phyloP scores from a whole-genome alignment of 2,329 filamentous ascomycete species.

The Akanthomyces uredinophilus region DNA sequence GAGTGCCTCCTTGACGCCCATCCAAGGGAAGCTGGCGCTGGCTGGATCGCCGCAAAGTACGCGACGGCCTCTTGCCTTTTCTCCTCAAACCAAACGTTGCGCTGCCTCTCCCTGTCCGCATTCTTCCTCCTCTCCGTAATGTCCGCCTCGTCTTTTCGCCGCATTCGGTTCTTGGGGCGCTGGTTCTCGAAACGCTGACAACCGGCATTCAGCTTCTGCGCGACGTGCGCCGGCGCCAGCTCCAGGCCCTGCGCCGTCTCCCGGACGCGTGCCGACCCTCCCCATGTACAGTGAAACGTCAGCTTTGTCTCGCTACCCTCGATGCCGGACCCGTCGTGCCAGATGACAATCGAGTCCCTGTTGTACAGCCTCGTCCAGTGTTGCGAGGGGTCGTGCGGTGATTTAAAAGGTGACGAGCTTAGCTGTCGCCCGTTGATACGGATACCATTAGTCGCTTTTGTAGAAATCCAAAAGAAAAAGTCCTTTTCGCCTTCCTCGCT shows the following conservation, averaged over 20 bases:
- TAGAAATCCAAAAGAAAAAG: slow-evolving; percentile 69
- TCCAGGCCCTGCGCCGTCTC: slow-evolving; percentile 25
- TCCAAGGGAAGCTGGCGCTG: background rate
- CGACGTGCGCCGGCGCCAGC: slow-evolving; percentile 34
- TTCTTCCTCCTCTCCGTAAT: slow-evolving; percentile 16
- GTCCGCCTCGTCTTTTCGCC: slow-evolving; percentile 42
- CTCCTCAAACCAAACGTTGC: slow-evolving; percentile 45
- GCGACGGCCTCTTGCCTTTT: slow-evolving; percentile 42
- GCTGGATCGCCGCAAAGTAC: slow-evolving; percentile 30
- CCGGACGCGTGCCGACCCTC: slow-evolving; percentile 42
- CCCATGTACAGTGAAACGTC: slow-evolving; percentile 51
- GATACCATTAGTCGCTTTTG: slow-evolving; percentile 72
- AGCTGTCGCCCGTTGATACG: slow-evolving; percentile 69
- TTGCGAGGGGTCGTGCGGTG: slow-evolving; percentile 49
- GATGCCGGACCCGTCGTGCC: slow-evolving; percentile 40
- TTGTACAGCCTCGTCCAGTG: slow-evolving; percentile 67
- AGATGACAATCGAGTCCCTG: slow-evolving; percentile 73
- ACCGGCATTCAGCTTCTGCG: slow-evolving; percentile 43
- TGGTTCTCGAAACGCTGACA: slow-evolving; percentile 40
- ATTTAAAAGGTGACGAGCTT: slow-evolving; percentile 48
- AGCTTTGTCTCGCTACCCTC: slow-evolving; percentile 39
- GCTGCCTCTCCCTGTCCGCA: slow-evolving; percentile 37
- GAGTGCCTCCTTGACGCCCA: slow-evolving; percentile 25
- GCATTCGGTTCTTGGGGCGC: slow-evolving; percentile 30
- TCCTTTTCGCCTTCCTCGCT: slow-evolving; percentile 40